Percentiles rank a stretch among this genome's conserved stretches.
Evolutionary conservation across 495 filamentous ascomycete genomes (phyloP).

Genomic region (Aspergillus sparsus): DNA sequence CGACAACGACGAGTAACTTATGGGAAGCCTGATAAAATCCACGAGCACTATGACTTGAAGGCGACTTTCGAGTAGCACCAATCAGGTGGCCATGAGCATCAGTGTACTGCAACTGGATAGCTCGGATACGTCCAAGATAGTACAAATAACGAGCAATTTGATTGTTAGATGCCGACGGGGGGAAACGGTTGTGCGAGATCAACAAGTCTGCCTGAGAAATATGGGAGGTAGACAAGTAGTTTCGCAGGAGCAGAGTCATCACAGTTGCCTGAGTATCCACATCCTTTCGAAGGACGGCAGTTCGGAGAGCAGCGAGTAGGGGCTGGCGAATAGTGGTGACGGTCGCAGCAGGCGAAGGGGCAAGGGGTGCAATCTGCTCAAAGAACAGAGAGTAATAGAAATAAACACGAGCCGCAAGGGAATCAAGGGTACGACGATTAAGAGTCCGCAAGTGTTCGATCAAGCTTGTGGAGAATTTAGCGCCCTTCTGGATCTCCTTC

Average conservation of each 20-base stretch:
- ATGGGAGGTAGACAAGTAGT: constrained; percentile 93
- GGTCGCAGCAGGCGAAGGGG: constrained; percentile 81
- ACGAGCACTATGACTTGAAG: constrained; percentile 80
- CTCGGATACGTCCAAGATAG: constrained; percentile 93
- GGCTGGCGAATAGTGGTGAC: constrained; percentile 83
- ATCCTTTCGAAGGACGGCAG: constrained; percentile 92
- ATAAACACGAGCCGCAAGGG: constrained; percentile 91
- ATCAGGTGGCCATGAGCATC: constrained; percentile 94
- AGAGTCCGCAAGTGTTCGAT: constrained; percentile 81
- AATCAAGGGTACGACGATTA: constrained; percentile 92
- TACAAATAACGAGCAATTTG: constrained; percentile 96
- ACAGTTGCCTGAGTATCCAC: constrained; percentile 93
- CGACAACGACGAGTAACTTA: constrained; percentile 91
- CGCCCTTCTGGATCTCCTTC: constrained; percentile 74
- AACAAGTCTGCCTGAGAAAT: constrained; percentile 95
- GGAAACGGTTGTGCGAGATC: constrained; percentile 93
- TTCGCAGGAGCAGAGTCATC: constrained; percentile 90
- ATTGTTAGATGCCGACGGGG: constrained; percentile 89
- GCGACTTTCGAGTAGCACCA: constrained; percentile 90
- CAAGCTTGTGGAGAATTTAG: constrained; percentile 77
- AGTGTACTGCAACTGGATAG: constrained; percentile 93
- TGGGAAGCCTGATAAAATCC: constrained; percentile 95
- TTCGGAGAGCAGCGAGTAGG: constrained; percentile 84
- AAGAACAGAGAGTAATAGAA: constrained; percentile 96
- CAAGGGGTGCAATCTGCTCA: constrained; percentile 81